Percentiles rank a stretch among this genome's conserved stretches.
Evolutionary conservation across 1,284 basidiomycete species (phyloP).

Genomic region (Ceratobasidium sp.): DNA sequence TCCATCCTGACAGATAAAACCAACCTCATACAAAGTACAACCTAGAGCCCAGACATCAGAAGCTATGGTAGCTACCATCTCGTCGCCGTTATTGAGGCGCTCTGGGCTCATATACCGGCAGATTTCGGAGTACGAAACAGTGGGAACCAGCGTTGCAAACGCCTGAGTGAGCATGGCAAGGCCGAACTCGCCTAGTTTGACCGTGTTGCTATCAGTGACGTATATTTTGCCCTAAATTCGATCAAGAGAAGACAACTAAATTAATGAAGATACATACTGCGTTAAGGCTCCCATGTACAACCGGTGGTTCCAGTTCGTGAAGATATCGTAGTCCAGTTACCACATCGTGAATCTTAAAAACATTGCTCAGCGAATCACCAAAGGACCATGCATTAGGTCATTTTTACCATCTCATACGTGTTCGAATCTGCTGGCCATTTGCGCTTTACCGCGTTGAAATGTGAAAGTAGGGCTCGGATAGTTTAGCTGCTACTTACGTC

Average conservation of each 20-base stretch:
- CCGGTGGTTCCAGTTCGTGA: constrained; percentile 5
- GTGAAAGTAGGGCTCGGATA: neutral
- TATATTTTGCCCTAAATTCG: neutral
- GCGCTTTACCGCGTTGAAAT: neutral
- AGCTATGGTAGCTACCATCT: neutral
- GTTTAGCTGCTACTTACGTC: neutral
- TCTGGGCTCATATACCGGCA: constrained; percentile 24
- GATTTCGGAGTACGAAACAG: neutral
- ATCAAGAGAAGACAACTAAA: neutral
- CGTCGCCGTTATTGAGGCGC: neutral
- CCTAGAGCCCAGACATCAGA: neutral
- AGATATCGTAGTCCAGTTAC: neutral
- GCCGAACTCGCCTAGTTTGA: constrained; percentile 8
- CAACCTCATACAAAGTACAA: neutral
- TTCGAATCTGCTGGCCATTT: neutral
- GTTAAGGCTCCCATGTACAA: neutral
- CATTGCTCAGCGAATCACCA: neutral
- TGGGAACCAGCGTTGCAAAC: neutral
- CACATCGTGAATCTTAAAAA: neutral
- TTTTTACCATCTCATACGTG: neutral
- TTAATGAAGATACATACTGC: neutral
- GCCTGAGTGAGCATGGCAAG: constrained; percentile 1
- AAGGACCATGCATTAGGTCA: neutral
- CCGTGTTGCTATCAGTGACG: neutral
- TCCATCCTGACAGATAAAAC: neutral